phyloP scores from a whole-genome alignment of 441 rosid species.

The Erodium moschatum region DNA sequence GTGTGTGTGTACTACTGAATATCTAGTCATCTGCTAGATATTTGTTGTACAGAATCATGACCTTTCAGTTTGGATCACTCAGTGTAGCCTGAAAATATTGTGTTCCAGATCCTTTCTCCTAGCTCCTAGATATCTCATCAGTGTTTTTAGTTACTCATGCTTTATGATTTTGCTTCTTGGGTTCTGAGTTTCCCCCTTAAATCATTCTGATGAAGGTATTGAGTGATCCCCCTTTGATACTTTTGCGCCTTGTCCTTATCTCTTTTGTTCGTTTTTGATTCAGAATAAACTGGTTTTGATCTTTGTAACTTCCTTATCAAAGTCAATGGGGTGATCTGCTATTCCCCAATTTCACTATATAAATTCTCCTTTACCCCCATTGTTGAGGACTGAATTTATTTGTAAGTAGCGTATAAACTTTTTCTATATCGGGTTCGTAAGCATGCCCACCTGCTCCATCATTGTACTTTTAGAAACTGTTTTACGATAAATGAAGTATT shows the following conservation, averaged over 20 bases:
- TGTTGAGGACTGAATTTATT: background rate
- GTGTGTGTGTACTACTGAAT: background rate
- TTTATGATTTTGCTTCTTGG: background rate
- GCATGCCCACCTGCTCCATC: background rate
- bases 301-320: background rate
- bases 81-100: background rate
- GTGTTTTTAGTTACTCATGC: no score
- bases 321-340: conserved; percentile 1
- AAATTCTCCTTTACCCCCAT: background rate
- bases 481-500: background rate
- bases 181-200: background rate
- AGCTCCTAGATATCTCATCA: no score
- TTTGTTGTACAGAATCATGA: background rate
- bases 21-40: background rate
- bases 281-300: background rate
- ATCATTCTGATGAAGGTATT: no score
- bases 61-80: background rate
- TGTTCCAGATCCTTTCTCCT: background rate
- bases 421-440: background rate
- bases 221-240: background rate
- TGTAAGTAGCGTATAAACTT: background rate
- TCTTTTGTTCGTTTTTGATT: background rate
- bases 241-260: background rate
- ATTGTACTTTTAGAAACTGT: background rate
- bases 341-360: background rate